Evolutionary conservation across 192 early-diverging fungal genomes (phyloP).

Genomic region (Diversispora epigaea): DNA sequence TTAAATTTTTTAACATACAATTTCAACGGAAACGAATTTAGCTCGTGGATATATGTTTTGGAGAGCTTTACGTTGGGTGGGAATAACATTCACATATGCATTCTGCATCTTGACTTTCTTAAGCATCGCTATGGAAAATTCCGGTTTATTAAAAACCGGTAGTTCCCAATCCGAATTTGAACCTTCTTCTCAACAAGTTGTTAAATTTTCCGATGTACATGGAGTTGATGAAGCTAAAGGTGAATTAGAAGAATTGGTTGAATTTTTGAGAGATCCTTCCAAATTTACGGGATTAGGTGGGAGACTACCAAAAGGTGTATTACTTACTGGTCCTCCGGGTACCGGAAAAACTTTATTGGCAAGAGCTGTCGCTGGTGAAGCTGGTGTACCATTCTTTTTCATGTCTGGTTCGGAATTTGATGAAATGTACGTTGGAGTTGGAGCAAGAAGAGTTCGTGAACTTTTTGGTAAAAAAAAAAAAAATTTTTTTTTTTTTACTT

Average conservation of each 20-base stretch:
- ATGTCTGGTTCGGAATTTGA: slow-evolving; percentile 99
- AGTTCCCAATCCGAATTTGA: slow-evolving; percentile 60
- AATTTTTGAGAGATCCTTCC: slow-evolving; percentile 90
- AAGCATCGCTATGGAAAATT: slow-evolving; percentile 68
- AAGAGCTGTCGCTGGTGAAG: slow-evolving; percentile 95
- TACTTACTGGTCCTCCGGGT: slow-evolving; percentile 88
- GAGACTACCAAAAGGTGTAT: slow-evolving; percentile 90
- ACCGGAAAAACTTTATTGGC: slow-evolving; percentile 98
- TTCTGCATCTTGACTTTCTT: slow-evolving; percentile 72
- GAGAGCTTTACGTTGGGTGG: slow-evolving; percentile 58
- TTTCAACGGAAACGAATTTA: background rate
- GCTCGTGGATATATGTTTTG: slow-evolving; percentile 59
- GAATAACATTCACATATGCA: slow-evolving; percentile 63
- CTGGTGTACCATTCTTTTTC: slow-evolving; percentile 97
- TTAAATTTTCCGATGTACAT: slow-evolving; percentile 92
- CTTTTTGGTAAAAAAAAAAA: slow-evolving; percentile 61
- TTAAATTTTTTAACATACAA: no score
- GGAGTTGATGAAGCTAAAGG: slow-evolving; percentile 98
- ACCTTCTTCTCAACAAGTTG: slow-evolving; percentile 56
- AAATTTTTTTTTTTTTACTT: background rate
- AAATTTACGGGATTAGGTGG: slow-evolving; percentile 92
- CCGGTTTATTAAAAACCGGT: slow-evolving; percentile 63
- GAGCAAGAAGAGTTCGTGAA: slow-evolving; percentile 82
- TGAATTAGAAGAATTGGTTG: slow-evolving; percentile 94
- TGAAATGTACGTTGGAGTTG: slow-evolving; percentile 98